A percentile compares a stretch with the other conserved stretches of the same genome.
Conservation (phyloP, 768 basidiomycete species). For the Tylopilus sp. region DNA sequence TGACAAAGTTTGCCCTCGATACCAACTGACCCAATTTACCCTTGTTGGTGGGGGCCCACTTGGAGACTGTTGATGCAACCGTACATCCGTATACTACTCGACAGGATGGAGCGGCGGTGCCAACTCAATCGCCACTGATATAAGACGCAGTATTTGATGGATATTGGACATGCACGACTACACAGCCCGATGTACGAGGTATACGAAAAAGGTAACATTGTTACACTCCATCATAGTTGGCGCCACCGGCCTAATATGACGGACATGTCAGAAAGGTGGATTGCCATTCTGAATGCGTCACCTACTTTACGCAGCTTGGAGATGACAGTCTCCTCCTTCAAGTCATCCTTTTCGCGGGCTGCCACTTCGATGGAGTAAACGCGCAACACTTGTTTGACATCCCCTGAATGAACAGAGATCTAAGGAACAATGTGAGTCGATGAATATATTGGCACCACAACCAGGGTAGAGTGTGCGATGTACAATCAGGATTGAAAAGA, state of each 20-base stretch:
- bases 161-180: constrained; percentile 11
- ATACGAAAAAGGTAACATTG: constrained; percentile 14
- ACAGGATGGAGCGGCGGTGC: constrained; percentile 16
- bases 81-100: constrained; percentile 4
- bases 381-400: constrained; percentile 79
- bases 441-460: constrained; percentile 22
- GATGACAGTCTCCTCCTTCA: constrained; percentile 86
- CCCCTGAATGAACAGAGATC: constrained; percentile 90
- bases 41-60: constrained; percentile 1
- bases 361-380: constrained; percentile 86
- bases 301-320: constrained; percentile 76
- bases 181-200: constrained; percentile 9
- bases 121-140: constrained; percentile 22
- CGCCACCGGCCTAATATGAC: constrained; percentile 68
- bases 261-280: constrained; percentile 17
- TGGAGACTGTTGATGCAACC: background rate
- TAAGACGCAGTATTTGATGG: constrained; percentile 15
- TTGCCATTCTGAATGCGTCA: constrained; percentile 14
- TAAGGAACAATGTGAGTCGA: constrained; percentile 35
- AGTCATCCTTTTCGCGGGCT: constrained; percentile 77
- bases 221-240: constrained; percentile 84
- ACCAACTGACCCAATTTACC: constrained; percentile 16
- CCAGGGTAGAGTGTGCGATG: constrained; percentile 29
- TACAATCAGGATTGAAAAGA: constrained; percentile 1
- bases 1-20: constrained; percentile 44